Evolutionary conservation across 2,329 filamentous ascomycete genomes (phyloP), one percentile per base, ranked within the genome.

Genomic region (Arthroderma sp.): DNA sequence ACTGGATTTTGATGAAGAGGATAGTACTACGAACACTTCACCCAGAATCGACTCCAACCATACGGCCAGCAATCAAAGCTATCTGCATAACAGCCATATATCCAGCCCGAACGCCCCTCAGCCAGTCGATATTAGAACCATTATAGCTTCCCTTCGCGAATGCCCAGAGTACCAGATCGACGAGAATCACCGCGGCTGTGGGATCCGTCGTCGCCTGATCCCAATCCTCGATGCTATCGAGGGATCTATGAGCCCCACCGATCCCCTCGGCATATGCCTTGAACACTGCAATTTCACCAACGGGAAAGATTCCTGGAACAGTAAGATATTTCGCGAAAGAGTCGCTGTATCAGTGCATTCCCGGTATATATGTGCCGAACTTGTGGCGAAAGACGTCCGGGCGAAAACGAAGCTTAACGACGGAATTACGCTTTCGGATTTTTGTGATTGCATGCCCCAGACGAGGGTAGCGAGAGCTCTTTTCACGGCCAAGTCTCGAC

Each of bases 91-190:
- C 5, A 38, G 42, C 8, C 22, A 28, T 5, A 31, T 36, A 2
- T 45, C 45, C 10, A 38, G 43, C 6, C 47, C 29, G 7, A 41
- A 50, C 33, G 42, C 39, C 6, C 31, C 48, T 32, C 53, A 51
- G 5, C 51, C 54, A 45, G 52, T 52, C n/a, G 56, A 63, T 37
- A 59, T 67, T 22, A 52, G 50, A 7, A 45, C 54, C 5, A 53
- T 68, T 31, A 58, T 68, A 6, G 53, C 59, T 4, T 58, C 59
- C 7, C 53, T 69, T 10, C 65, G 63, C 45, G 56, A 64, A 47
- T 64, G 58, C 40, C 65, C 66, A 2, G 62, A 64, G 31, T 68
- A 68, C 48, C 63, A 68, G 45, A 60, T 69, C 32, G 66, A 68
- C 47, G 45, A 51, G 1, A 61, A 62, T 43, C 66, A 69, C 42